These are phyloP conservation scores for Sporobolomyces roseus DNA, from an alignment of 768 basidiomycete genomes.

Conservation along the genomic window DNA sequence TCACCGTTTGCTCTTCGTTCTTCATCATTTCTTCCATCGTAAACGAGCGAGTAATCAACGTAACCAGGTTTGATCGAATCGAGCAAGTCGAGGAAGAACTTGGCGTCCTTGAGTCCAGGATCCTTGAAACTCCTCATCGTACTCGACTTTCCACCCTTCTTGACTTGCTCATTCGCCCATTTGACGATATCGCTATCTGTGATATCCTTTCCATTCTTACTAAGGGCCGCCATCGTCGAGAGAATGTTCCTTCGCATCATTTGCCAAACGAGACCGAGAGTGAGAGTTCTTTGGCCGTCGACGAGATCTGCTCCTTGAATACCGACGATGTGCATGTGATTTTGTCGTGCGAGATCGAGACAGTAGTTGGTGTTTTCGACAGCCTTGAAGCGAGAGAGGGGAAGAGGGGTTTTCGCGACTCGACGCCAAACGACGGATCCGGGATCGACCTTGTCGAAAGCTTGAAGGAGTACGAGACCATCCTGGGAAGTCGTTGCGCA, in stretches of 20 bases:
- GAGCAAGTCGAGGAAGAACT: constrained; percentile 89
- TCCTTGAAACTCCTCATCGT: constrained; percentile 92
- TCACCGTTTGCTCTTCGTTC: constrained; percentile 86
- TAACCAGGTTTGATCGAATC: constrained; percentile 90
- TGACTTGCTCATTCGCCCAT: constrained; percentile 90
- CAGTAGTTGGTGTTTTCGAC: constrained; percentile 98
- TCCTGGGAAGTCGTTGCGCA: too few relatives aligned
- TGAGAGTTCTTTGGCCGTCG: constrained; percentile 84
- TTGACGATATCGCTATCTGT: constrained; percentile 89
- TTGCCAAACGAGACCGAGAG: constrained; percentile 98
- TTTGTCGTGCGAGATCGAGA: constrained; percentile 86
- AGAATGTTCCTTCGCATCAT: constrained; percentile 69
- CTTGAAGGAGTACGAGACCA: constrained; percentile 84
- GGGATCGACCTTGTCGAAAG: constrained; percentile 91
- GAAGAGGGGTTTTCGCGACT: constrained; percentile 71
- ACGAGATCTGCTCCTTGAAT: constrained; percentile 98
- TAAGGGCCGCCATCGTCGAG: constrained; percentile 74
- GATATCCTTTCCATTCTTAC: constrained; percentile 69
- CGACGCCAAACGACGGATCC: constrained; percentile 91
- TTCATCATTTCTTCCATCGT: constrained; percentile 63
- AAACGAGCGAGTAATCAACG: constrained; percentile 79
- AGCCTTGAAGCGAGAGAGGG: constrained; percentile 88
- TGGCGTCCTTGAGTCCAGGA: constrained; percentile 74
- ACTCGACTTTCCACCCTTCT: constrained; percentile 54
- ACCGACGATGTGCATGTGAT: constrained; percentile 90